Base-by-base conservation (phyloP, 495 filamentous ascomycete species). In the Echria macrotheca region DNA sequence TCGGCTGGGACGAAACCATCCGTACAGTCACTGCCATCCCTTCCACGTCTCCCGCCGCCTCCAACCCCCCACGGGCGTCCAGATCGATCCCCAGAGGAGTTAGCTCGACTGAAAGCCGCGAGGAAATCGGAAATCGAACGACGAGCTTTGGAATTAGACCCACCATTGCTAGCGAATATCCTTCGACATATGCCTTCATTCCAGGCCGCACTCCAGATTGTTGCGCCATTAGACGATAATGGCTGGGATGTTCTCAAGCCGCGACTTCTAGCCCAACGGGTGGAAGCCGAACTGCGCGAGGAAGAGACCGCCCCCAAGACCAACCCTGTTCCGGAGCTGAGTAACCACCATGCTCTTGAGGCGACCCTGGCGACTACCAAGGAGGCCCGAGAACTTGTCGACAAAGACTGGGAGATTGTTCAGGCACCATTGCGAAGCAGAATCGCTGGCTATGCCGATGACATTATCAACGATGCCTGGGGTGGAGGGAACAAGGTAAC, bases 141-240 rank as follows among this genome's bases (percentile, higher is more conserved):
- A 25, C 78, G 83, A 15, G 83, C 82, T 56, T 56, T 74, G 59
- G 63, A 71, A 21, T 64, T 90, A 12, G 58, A 78, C 28, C 86
- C 85, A 11, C 82, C 85, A 14, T 58, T 90, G 33, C 56, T 64
- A 18, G 60, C 80, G 24, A 68, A 69, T 48, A 65, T 86, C 11
- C 69, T 89, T 28, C 70, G 69, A 31, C 80, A 82, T 48, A 83
- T 88, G 59, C 76, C 82, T 7, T 77, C 84, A 0, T 89, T 85
- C 52, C 77, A 83, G 53, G 82, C 82, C 11, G 81, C 86, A 11
- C 72, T 82, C 28, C 78, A 85, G 31, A 85, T 87, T 36, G 72
- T 77, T 12, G 66, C 72, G 15, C 77, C 79, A 22, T 64, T 90
- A 36, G 79, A 76, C 50, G 84, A 87, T 36, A 62, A 68, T 17